Percentiles rank a stretch among this genome's conserved stretches.
phyloP scores from a whole-genome alignment of 306 rosid genomes.

The Echinosophora koreensis region DNA sequence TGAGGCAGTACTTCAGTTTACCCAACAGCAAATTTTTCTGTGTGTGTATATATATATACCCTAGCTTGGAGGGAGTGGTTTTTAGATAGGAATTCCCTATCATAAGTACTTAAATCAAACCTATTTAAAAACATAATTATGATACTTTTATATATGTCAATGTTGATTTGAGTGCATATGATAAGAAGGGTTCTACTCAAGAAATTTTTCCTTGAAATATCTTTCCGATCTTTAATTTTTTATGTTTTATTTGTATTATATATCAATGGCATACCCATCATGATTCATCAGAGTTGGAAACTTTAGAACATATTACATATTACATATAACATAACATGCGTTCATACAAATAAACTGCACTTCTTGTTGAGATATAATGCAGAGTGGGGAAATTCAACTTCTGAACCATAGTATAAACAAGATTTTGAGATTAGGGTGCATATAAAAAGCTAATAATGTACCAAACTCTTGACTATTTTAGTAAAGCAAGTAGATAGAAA shows the following conservation, averaged over 20 bases:
- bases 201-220: neutral
- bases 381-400: conserved; percentile 7
- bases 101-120: no score
- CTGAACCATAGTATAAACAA: conserved; percentile 26
- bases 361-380: neutral
- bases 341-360: neutral
- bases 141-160: no score
- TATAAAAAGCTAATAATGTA: conserved; percentile 15
- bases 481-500: conserved; percentile 33
- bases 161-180: no score
- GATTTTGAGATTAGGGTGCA: neutral
- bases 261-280: neutral
- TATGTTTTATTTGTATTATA: neutral
- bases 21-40: neutral
- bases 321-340: neutral
- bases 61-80: no score
- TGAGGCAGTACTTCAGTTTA: neutral
- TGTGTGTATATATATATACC: no score
- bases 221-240: neutral
- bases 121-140: no score
- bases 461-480: conserved; percentile 48
- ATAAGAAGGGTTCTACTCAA: no score
- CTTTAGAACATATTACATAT: neutral
- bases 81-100: no score
- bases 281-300: neutral